Base-by-base conservation (phyloP, 768 basidiomycete species). In the Calocybe indica region DNA sequence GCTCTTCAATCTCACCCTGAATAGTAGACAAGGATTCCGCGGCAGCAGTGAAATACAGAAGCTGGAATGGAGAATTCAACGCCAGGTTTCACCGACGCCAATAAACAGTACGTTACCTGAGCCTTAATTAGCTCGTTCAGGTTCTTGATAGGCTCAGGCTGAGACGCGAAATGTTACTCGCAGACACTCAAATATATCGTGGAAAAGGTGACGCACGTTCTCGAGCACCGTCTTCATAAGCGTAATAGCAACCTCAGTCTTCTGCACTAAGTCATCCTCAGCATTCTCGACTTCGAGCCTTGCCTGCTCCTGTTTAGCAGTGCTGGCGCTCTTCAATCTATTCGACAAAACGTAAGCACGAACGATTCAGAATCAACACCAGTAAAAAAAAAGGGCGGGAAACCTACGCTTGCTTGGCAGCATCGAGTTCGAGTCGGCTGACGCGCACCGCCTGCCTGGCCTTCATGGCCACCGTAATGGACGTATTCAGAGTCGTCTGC, bases 211-310 rank as follows among this genome's bases (percentile, higher is more conserved):
- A 73, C 88, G 46, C 54, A 96, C 94, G 67, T 97, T 97, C 58
- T 98, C 95, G 35, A 99, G 76, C 11, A 98, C 95, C n/a, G 90
- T 87, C 75, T 95, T 95, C 93, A 96, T 95, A 38, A 92, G 78
- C 2, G 88, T 89, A 57, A 96, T 96, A 1, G 94, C 95, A 30
- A 94, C 88, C 65, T 99, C 96, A 15, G 96, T 99, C 75, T 92
- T 92, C 63, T 94, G 93, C 5, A 98, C 96, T 31, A 98, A 80
- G 65, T 94, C 92, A 63, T 99, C 96, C 58, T 92, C 89, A 7
- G 89, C 88, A 52, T 92, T 92, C 78, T 92, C 89, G 7, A 92
- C 88, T 55, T 94, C 91, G 14, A 96, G 81, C 41, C 89, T 74
- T 4, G 92, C 89, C 45, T 96, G 92, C 61, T 98, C 96, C 63